Evolutionary conservation across 2,329 filamentous ascomycete species (phyloP), one percentile per base, ranked within the genome.

Genomic region (Alternaria ethzedia): DNA sequence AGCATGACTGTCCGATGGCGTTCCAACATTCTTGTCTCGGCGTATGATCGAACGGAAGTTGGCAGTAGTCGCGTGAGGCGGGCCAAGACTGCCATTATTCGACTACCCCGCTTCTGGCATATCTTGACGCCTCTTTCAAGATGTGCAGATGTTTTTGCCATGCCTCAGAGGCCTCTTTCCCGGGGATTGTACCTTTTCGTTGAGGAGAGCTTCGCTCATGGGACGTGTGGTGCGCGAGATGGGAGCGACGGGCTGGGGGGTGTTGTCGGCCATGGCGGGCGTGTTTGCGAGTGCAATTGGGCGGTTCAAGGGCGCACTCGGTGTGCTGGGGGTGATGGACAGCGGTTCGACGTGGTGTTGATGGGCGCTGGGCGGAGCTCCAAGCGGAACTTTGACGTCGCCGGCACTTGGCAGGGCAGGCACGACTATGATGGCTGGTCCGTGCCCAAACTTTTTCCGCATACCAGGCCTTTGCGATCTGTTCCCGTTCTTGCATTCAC

Each of bases 181-280:
- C 20, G 44, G 65, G 55, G 54, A 41, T 26, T 58, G 73, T 89
- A 97, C 96, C 94, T 99, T 99, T 85, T 99, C 96, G 84, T 98
- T 98, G 79, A 99, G 89, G 77, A 99, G 89, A 79, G 95, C 93
- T 87, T 99, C 96, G 87, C 95, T 98, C 84, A 97, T 91, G 69
- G 96, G 95, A 83, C 88, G 87, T 79, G 83, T 88, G 67, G 88
- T 84, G 75, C 93, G 89, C 82, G 91, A 87, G 80, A 91, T 87
- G 75, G 89, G 86, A 72, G 88, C 84, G 70, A 86, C 82, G 76
- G 87, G 75, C 66, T 83, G 74, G 62, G 79, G 80, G 82, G 79
- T 86, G 84, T 84, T 69, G 84, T 89, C 86, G 80, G 87, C 84
- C 87, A 89, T 89, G 79, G 78, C 79, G 78, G 67, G 65, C 50